Evolutionary conservation across 805 yeast species (phyloP).

Genomic region (Candida broadrunensis): DNA sequence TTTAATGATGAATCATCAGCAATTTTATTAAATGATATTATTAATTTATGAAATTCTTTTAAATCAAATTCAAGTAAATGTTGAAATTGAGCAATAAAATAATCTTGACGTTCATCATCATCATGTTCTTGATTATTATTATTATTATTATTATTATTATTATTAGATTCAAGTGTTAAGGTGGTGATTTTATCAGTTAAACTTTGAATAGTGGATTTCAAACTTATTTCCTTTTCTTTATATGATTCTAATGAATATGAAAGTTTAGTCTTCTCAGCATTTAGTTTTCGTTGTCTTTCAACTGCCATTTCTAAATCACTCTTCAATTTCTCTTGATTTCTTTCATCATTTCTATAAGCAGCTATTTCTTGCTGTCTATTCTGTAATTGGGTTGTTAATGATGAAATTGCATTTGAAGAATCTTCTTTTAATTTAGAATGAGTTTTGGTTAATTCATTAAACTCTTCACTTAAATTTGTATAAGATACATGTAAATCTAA

Average conservation of each 20-base stretch:
- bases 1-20: slow-evolving; percentile 56
- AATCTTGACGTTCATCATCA: background rate
- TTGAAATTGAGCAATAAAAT: slow-evolving; percentile 22
- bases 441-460: slow-evolving; percentile 17
- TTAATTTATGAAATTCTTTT: slow-evolving; percentile 47
- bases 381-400: slow-evolving; percentile 21
- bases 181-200: slow-evolving; percentile 34
- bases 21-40: slow-evolving; percentile 49
- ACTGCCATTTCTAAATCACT: slow-evolving; percentile 38
- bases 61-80: slow-evolving; percentile 41
- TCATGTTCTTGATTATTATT: slow-evolving; percentile 2
- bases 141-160: slow-evolving; percentile 1
- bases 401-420: slow-evolving; percentile 17
- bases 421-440: slow-evolving; percentile 19
- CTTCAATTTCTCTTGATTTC: slow-evolving; percentile 25
- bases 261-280: slow-evolving; percentile 44
- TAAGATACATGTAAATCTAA: slow-evolving; percentile 14
- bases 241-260: slow-evolving; percentile 38
- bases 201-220: slow-evolving; percentile 33
- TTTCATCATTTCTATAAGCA: slow-evolving; percentile 7
- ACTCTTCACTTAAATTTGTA: slow-evolving; percentile 19
- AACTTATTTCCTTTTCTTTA: slow-evolving; percentile 32
- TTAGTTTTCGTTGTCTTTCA: slow-evolving; percentile 41
- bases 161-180: background rate
- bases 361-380: slow-evolving; percentile 14